Conservation (phyloP, 768 basidiomycete genomes). For the Naganishia randhawae region DNA sequence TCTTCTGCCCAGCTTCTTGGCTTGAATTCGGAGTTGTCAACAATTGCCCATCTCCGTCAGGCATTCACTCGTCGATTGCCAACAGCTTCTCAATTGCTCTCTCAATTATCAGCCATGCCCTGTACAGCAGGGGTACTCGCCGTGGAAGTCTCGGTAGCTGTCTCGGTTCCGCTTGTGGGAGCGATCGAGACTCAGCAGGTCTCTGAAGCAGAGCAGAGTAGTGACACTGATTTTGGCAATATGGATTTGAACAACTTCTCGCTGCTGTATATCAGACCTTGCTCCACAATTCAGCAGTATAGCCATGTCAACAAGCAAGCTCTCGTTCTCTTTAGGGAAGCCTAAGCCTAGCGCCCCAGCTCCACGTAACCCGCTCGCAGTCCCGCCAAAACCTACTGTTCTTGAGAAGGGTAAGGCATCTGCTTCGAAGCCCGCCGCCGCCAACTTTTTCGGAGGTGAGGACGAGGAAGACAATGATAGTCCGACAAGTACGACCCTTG, state of each 20-base stretch:
- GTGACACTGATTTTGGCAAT: not conserved
- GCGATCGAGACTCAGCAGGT: not conserved
- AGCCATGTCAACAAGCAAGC: conserved; percentile 54
- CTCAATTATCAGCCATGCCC: not conserved
- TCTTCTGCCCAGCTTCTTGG: too few species aligned
- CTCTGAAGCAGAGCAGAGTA: not conserved
- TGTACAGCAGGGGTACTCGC: too few species aligned
- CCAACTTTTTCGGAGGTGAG: conserved; percentile 59
- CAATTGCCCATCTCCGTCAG: too few species aligned
- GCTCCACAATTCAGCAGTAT: not conserved
- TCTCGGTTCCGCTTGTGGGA: not conserved
- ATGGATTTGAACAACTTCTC: not conserved
- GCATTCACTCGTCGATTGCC: too few species aligned
- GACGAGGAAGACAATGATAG: conserved; percentile 56
- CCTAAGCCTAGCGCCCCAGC: conserved; percentile 25
- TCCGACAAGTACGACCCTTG: conserved; percentile 44
- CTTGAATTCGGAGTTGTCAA: not conserved
- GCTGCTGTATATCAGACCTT: not conserved
- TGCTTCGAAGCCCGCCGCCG: conserved; percentile 13
- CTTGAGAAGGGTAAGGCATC: conserved; percentile 31
- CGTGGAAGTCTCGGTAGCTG: too few species aligned
- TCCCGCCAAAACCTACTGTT: conserved; percentile 18
- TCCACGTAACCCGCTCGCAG: conserved; percentile 13
- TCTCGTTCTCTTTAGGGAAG: conserved; percentile 74
- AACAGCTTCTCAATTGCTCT: too few species aligned